phyloP scores from a whole-genome alignment of 768 basidiomycete species.

The Mycena sanguinolenta region DNA sequence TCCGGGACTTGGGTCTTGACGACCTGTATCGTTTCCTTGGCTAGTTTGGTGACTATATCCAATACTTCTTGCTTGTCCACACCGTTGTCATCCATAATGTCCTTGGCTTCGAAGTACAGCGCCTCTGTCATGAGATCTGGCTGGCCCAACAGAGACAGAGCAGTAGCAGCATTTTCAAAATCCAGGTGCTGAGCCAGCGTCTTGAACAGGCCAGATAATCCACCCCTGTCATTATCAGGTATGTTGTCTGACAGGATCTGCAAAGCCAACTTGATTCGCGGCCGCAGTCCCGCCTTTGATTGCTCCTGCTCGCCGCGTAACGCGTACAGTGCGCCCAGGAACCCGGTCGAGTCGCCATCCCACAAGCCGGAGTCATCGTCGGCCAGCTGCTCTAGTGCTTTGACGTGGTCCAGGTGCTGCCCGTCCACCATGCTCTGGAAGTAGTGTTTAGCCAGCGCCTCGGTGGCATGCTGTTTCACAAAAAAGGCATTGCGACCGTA shows the following conservation, averaged over 20 bases:
- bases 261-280: background rate
- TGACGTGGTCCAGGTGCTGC: background rate
- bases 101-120: background rate
- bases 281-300: background rate
- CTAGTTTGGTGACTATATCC: background rate
- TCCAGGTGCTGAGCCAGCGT: background rate
- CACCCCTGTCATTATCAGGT: background rate
- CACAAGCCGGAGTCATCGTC: background rate
- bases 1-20: background rate
- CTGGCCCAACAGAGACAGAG: background rate
- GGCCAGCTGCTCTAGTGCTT: background rate
- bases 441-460: background rate
- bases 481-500: background rate
- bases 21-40: background rate
- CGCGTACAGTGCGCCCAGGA: slow-evolving; percentile 1
- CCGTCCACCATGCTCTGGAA: background rate
- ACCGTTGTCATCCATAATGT: background rate
- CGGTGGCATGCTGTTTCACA: background rate
- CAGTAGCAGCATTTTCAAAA: background rate
- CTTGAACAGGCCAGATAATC: background rate
- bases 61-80: background rate
- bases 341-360: background rate
- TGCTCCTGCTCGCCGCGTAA: background rate
- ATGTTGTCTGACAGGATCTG: slow-evolving; percentile 6
- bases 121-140: background rate